Conservation (phyloP, 306 rosid genomes). For the Ormosia emarginata region DNA sequence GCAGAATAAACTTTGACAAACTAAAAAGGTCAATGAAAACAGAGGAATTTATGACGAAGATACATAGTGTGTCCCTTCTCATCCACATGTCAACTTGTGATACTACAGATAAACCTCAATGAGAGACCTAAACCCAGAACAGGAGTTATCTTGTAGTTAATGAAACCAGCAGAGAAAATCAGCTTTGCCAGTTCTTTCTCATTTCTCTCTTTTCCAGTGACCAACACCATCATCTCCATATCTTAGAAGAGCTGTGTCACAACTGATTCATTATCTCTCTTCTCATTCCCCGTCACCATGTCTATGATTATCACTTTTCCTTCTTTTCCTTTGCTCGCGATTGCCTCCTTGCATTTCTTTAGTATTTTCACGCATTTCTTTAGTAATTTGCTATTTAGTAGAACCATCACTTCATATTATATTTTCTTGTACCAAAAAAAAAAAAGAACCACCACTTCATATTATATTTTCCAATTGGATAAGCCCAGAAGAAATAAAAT, state of each 20-base stretch:
- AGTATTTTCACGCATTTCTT: conserved; percentile 39
- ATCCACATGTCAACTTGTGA: too few species aligned
- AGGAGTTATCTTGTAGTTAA: conserved; percentile 25
- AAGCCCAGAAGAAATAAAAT: too few species aligned
- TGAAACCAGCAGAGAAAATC: conserved; percentile 23
- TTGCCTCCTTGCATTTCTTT: conserved; percentile 35
- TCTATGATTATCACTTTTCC: conserved; percentile 42
- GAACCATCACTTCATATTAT: too few species aligned
- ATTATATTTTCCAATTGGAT: too few species aligned
- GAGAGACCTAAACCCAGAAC: too few species aligned
- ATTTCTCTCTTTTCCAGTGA: conserved; percentile 25
- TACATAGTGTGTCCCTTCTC: too few species aligned
- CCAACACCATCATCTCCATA: conserved; percentile 20
- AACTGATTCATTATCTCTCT: conserved; percentile 2
- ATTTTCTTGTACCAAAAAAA: too few species aligned
- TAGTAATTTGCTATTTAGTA: background rate
- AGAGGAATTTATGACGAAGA: too few species aligned
- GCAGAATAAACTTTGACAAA: background rate
- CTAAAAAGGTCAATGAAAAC: background rate
- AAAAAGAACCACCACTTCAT: too few species aligned
- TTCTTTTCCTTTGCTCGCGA: background rate
- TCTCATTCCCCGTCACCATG: conserved; percentile 19
- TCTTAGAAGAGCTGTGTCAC: conserved; percentile 29
- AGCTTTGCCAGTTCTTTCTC: conserved; percentile 32
- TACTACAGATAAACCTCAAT: too few species aligned